A percentile compares a stretch with the other conserved stretches of the same genome.
Conservation (phyloP, 2,329 filamentous ascomycete species). For the Canariomyces notabilis region DNA sequence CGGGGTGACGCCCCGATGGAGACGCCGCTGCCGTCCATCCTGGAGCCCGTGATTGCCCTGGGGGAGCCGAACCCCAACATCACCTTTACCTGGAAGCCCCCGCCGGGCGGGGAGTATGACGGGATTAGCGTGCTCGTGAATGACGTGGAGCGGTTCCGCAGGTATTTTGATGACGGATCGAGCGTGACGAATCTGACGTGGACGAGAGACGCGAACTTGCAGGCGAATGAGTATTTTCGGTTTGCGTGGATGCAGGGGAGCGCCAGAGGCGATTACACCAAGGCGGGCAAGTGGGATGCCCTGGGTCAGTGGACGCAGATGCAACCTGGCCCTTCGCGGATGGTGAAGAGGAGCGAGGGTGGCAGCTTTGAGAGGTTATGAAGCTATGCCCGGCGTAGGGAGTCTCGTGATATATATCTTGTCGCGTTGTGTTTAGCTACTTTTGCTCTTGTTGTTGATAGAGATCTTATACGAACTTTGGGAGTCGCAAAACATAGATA, state of each 20-base stretch:
- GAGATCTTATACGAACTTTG: too few species aligned
- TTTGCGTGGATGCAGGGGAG: constrained; percentile 70
- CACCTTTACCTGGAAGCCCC: constrained; percentile 51
- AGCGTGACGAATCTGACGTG: constrained; percentile 51
- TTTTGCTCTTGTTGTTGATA: too few species aligned
- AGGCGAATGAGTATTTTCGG: constrained; percentile 65
- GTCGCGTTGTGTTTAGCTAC: neutral
- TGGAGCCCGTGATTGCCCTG: constrained; percentile 43
- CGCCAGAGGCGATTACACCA: constrained; percentile 64
- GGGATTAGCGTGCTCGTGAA: constrained; percentile 79
- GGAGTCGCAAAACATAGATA: too few species aligned
- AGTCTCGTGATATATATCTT: neutral
- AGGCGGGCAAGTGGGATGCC: constrained; percentile 64
- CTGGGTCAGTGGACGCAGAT: constrained; percentile 63
- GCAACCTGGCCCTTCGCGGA: constrained; percentile 54
- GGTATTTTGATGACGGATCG: constrained; percentile 58
- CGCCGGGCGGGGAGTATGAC: constrained; percentile 54
- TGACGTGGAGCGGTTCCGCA: constrained; percentile 75
- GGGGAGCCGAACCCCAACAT: constrained; percentile 46
- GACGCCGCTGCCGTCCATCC: constrained; percentile 54
- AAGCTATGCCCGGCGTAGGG: neutral
- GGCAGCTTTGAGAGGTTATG: neutral
- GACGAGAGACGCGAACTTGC: constrained; percentile 43
- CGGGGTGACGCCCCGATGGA: constrained; percentile 62
- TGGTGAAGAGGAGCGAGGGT: constrained; percentile 30